phyloP scores from a whole-genome alignment of 1,284 basidiomycete genomes.

The Exsudoporus floridanus region DNA sequence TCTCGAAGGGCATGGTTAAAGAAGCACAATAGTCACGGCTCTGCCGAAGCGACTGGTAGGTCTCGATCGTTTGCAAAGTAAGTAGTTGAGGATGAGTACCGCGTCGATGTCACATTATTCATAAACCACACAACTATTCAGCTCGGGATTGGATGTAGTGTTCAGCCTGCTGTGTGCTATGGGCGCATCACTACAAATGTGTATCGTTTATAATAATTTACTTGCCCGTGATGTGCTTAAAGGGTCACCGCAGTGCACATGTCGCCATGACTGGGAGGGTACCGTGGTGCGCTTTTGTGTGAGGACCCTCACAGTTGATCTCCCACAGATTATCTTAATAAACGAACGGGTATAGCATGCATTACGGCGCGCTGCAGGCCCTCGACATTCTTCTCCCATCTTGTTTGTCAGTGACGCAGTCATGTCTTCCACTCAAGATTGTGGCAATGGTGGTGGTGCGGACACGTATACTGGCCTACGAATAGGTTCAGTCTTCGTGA shows the following conservation, averaged over 20 bases:
- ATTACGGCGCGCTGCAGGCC: neutral
- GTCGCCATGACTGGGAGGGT: constrained; percentile 26
- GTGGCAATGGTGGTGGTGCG: constrained; percentile 39
- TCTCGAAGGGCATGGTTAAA: constrained; percentile 22
- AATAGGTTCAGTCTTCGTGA: constrained; percentile 87
- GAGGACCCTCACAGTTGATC: constrained; percentile 31
- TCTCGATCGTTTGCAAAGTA: neutral
- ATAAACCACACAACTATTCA: neutral
- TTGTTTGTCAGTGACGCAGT: neutral
- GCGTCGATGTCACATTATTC: neutral
- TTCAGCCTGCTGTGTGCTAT: neutral
- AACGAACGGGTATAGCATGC: neutral
- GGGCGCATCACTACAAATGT: neutral
- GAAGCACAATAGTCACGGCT: constrained; percentile 1
- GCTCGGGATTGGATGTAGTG: neutral
- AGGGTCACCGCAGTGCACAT: neutral
- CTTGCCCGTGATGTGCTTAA: neutral
- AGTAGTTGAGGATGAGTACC: neutral
- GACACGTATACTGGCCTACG: constrained; percentile 50
- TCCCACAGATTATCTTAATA: constrained; percentile 19
- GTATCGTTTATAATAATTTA: neutral
- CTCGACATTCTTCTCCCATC: neutral
- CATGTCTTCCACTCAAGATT: constrained; percentile 29
- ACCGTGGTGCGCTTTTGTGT: neutral
- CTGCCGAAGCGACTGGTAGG: neutral